Evolutionary conservation across 2,329 filamentous ascomycete genomes (phyloP).

Genomic region (Hymenoscyphus linearis): DNA sequence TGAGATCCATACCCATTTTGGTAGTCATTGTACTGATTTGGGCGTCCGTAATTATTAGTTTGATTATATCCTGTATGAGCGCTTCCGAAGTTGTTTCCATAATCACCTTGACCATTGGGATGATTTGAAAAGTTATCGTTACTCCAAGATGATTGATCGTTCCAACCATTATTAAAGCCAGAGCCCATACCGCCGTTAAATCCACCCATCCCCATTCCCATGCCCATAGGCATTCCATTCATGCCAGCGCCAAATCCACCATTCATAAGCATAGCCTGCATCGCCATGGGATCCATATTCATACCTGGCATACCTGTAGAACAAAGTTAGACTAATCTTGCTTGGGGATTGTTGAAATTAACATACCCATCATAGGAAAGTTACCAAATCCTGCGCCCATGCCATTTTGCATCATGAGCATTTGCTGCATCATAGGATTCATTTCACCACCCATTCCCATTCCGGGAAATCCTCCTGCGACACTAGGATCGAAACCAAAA

Average conservation of each 20-base stretch:
- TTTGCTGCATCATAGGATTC: conserved; percentile 72
- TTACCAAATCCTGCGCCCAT: conserved; percentile 52
- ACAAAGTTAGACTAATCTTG: neutral
- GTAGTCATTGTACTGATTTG: conserved; percentile 69
- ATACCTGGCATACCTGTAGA: conserved; percentile 68
- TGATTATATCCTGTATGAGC: conserved; percentile 65
- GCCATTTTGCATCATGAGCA: conserved; percentile 71
- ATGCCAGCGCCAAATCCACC: conserved; percentile 71
- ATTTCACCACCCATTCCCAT: conserved; percentile 55
- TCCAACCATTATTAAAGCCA: conserved; percentile 74
- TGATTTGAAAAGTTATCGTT: conserved; percentile 77
- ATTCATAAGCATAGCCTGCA: conserved; percentile 76
- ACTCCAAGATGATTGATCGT: conserved; percentile 77
- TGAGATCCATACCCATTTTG: conserved; percentile 47
- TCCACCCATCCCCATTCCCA: conserved; percentile 43
- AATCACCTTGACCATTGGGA: conserved; percentile 78
- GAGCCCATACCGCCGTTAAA: conserved; percentile 57
- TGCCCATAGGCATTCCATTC: conserved; percentile 68
- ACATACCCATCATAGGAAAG: conserved; percentile 83
- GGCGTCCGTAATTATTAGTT: conserved; percentile 71
- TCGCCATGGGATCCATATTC: conserved; percentile 76
- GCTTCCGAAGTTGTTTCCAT: conserved; percentile 73
- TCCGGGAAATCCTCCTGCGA: conserved; percentile 29
- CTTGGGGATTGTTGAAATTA: neutral
- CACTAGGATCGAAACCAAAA: conserved; percentile 39